phyloP scores from a whole-genome alignment of 192 early-diverging fungal genomes.

The Backusella westeae region DNA sequence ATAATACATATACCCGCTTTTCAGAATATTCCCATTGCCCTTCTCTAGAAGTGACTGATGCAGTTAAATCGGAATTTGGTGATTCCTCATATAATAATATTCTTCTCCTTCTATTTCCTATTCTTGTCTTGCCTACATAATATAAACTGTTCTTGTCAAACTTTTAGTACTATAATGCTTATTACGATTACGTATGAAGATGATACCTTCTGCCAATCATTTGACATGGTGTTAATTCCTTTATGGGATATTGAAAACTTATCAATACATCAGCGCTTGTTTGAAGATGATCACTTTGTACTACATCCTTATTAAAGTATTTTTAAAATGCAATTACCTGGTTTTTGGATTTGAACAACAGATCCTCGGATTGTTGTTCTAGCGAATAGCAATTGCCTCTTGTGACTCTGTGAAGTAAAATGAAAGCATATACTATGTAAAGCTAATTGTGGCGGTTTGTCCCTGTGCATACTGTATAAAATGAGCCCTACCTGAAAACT shows the following conservation, averaged over 20 bases:
- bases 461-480: too few species aligned
- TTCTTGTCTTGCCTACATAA: too few species aligned
- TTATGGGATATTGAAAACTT: neutral
- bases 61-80: too few species aligned
- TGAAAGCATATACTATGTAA: neutral
- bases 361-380: neutral
- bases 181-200: neutral
- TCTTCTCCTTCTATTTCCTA: too few species aligned
- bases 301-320: neutral
- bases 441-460: too few species aligned
- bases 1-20: too few species aligned
- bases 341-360: neutral
- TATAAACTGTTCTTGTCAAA: too few species aligned
- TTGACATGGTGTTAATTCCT: neutral
- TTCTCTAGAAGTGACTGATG: too few species aligned
- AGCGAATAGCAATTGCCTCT: neutral
- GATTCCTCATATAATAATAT: too few species aligned
- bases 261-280: neutral
- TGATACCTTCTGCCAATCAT: neutral
- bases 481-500: too few species aligned
- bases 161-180: too few species aligned
- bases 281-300: neutral
- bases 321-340: neutral
- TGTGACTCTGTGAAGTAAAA: neutral
- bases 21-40: too few species aligned